Conservation (phyloP, 2,329 filamentous ascomycete species). For the Cladobotryum mycophilum region DNA sequence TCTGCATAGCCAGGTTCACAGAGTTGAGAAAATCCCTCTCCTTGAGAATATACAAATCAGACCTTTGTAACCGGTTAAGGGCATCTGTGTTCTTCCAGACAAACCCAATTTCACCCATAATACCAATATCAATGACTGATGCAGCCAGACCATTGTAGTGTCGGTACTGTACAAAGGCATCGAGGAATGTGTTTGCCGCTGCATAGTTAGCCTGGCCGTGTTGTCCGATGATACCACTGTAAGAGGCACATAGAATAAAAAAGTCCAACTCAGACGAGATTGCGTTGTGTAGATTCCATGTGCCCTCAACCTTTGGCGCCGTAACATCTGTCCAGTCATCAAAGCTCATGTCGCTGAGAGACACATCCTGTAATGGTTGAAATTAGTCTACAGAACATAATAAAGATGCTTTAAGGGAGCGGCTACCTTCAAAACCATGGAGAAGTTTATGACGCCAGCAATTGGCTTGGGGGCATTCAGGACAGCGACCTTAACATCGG, state of each 20-base stretch:
- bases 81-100: slow-evolving; percentile 19
- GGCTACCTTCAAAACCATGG: slow-evolving; percentile 28
- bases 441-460: slow-evolving; percentile 34
- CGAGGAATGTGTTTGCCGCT: slow-evolving; percentile 35
- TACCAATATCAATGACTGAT: slow-evolving; percentile 10
- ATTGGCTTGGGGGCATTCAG: slow-evolving; percentile 19
- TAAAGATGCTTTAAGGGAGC: slow-evolving; percentile 14
- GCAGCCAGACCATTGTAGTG: slow-evolving; percentile 1
- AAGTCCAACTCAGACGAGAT: slow-evolving; percentile 23
- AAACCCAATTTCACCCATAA: slow-evolving; percentile 17
- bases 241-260: slow-evolving; percentile 29
- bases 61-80: slow-evolving; percentile 11
- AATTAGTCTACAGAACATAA: too few species aligned
- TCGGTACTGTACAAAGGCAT: slow-evolving; percentile 32
- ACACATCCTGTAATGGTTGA: too few species aligned
- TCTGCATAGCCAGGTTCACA: slow-evolving; percentile 4
- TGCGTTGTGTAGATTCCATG: slow-evolving; percentile 27
- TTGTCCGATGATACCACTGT: slow-evolving; percentile 26
- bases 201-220: slow-evolving; percentile 34
- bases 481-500: slow-evolving; percentile 22
- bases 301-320: slow-evolving; percentile 27
- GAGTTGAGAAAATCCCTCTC: slow-evolving; percentile 17
- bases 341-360: slow-evolving; percentile 25
- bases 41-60: slow-evolving; percentile 13
- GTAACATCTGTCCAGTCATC: slow-evolving; percentile 22